Conservation (phyloP, 768 basidiomycete genomes). For the Nidularia sp. region DNA sequence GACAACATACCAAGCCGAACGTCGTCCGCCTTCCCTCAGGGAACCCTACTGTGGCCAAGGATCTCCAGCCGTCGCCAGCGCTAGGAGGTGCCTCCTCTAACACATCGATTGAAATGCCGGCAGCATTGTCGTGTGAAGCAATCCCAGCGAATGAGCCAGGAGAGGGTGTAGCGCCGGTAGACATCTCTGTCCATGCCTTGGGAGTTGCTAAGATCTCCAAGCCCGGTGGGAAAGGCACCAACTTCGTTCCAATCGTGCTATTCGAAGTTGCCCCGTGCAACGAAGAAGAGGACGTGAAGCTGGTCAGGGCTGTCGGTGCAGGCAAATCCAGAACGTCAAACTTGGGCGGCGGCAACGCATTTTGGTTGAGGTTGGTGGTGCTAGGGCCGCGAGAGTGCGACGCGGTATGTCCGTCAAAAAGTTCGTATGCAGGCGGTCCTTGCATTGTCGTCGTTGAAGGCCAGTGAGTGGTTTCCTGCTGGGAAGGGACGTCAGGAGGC, state of each 20-base stretch:
- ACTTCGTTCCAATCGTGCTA: constrained; percentile 22
- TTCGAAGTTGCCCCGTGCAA: constrained; percentile 25
- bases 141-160: constrained; percentile 7
- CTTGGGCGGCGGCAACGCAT: neutral
- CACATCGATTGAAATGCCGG: constrained; percentile 48
- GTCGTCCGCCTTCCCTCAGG: constrained; percentile 43
- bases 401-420: neutral
- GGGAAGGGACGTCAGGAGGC: constrained; percentile 23
- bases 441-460: neutral
- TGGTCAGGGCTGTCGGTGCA: constrained; percentile 52
- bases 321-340: constrained; percentile 30
- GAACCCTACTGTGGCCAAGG: constrained; percentile 25
- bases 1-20: constrained; percentile 56
- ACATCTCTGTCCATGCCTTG: constrained; percentile 26
- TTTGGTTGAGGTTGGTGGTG: constrained; percentile 2
- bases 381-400: neutral
- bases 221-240: constrained; percentile 30
- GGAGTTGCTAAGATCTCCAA: constrained; percentile 20
- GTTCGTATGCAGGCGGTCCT: constrained; percentile 18
- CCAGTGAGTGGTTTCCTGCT: neutral
- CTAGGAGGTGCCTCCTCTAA: constrained; percentile 68
- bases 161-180: constrained; percentile 7
- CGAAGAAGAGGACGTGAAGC: constrained; percentile 39
- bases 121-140: constrained; percentile 17
- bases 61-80: constrained; percentile 59